These are phyloP conservation scores for Pseudocercospora ulei DNA, from an alignment of 2,329 filamentous ascomycete species.

Conservation along the genomic window DNA sequence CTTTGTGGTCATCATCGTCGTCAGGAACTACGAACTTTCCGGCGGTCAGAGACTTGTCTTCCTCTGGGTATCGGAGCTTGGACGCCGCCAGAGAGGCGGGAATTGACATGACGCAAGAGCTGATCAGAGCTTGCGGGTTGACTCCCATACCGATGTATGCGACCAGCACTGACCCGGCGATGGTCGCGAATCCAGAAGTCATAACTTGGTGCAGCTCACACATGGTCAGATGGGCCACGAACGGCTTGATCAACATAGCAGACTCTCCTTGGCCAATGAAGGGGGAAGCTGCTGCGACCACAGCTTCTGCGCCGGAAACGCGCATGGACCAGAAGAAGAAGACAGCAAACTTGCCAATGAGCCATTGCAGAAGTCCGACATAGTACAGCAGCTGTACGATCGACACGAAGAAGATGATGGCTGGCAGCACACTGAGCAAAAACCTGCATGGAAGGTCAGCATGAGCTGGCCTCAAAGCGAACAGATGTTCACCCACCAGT, in stretches of 20 bases:
- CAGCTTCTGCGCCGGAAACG: slow-evolving; percentile 84
- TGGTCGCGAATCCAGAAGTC: slow-evolving; percentile 86
- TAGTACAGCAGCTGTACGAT: slow-evolving; percentile 82
- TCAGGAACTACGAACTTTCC: slow-evolving; percentile 73
- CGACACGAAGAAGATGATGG: slow-evolving; percentile 93
- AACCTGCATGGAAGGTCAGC: too few relatives aligned
- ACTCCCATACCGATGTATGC: slow-evolving; percentile 77
- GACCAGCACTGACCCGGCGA: slow-evolving; percentile 76
- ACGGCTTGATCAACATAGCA: slow-evolving; percentile 82
- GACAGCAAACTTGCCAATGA: slow-evolving; percentile 72
- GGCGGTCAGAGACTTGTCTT: slow-evolving; percentile 73
- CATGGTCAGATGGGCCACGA: slow-evolving; percentile 72
- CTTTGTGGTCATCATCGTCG: slow-evolving; percentile 61
- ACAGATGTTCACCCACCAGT: too few relatives aligned
- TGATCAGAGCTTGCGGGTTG: slow-evolving; percentile 75
- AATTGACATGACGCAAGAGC: slow-evolving; percentile 91
- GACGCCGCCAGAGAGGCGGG: slow-evolving; percentile 81
- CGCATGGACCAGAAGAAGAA: slow-evolving; percentile 87
- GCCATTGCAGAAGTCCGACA: slow-evolving; percentile 75
- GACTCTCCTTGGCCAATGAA: slow-evolving; percentile 94
- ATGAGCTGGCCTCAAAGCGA: too few relatives aligned
- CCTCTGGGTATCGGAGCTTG: slow-evolving; percentile 82
- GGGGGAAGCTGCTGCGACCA: slow-evolving; percentile 82
- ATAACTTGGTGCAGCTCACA: slow-evolving; percentile 88
- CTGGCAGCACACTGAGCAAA: slow-evolving; percentile 68